These are phyloP conservation scores for Eremomyces bilateralis DNA, from an alignment of 495 filamentous ascomycete genomes.

Conservation along the genomic window DNA sequence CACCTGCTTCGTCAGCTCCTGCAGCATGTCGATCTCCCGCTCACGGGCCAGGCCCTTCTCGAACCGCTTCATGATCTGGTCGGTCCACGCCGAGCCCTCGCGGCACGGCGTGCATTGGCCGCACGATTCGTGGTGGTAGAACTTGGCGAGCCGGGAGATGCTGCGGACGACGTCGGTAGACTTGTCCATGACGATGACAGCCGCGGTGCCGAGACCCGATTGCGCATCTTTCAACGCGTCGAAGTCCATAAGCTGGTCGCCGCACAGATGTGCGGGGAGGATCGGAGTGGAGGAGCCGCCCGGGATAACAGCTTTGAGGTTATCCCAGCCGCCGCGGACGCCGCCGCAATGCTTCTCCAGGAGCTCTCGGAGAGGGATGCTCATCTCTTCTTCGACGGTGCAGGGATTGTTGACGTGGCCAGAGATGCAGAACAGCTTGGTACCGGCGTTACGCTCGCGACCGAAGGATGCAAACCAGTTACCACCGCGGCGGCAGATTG, in stretches of 20 bases:
- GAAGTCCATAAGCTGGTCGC: slow-evolving; percentile 96
- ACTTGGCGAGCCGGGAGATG: slow-evolving; percentile 77
- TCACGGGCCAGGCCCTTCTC: slow-evolving; percentile 71
- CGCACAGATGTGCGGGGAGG: slow-evolving; percentile 65
- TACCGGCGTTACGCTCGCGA: slow-evolving; percentile 84
- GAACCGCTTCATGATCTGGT: slow-evolving; percentile 94
- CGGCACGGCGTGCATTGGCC: slow-evolving; percentile 97
- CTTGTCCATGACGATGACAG: slow-evolving; percentile 98
- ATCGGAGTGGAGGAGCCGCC: slow-evolving; percentile 94
- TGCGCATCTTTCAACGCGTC: slow-evolving; percentile 95
- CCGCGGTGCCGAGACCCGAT: slow-evolving; percentile 90
- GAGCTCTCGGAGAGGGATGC: slow-evolving; percentile 76
- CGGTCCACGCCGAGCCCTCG: slow-evolving; percentile 93
- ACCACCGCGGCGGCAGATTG: slow-evolving; percentile 80
- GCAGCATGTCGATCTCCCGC: slow-evolving; percentile 96
- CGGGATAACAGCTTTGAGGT: slow-evolving; percentile 82
- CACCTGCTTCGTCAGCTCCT: slow-evolving; percentile 97
- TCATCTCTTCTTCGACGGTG: slow-evolving; percentile 98
- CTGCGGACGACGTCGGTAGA: slow-evolving; percentile 83
- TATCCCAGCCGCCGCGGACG: slow-evolving; percentile 93
- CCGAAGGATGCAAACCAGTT: slow-evolving; percentile 87
- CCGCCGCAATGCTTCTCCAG: slow-evolving; percentile 97
- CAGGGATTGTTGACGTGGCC: slow-evolving; percentile 96
- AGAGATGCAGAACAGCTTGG: slow-evolving; percentile 96
- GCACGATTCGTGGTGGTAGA: slow-evolving; percentile 97